These are phyloP conservation scores for Collybia sp. DNA, from an alignment of 768 basidiomycete genomes.

Conservation along the genomic window DNA sequence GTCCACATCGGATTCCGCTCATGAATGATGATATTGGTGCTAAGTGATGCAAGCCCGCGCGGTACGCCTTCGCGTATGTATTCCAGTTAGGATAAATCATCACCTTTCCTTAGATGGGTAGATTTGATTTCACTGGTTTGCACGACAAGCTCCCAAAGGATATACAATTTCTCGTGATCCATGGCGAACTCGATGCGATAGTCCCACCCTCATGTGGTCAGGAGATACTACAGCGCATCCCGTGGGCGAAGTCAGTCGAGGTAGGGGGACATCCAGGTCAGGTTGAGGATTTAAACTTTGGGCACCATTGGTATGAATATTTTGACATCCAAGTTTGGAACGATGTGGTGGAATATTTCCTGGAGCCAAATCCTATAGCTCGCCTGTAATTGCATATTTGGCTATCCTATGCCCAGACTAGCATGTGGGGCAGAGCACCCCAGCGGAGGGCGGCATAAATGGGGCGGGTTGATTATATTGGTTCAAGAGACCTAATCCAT, in stretches of 20 bases:
- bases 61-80: conserved; percentile 13
- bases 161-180: conserved; percentile 32
- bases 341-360: conserved; percentile 31
- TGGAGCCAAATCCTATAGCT: conserved; percentile 5
- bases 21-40: background rate
- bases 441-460: too few species aligned
- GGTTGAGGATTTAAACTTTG: conserved; percentile 31
- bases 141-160: conserved; percentile 24
- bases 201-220: conserved; percentile 31
- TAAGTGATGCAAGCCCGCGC: conserved; percentile 28
- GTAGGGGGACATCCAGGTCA: conserved; percentile 26
- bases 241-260: conserved; percentile 29
- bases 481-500: conserved; percentile 37
- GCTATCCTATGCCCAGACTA: background rate
- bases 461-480: conserved; percentile 12
- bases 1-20: background rate
- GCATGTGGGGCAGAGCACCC: too few species aligned
- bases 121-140: conserved; percentile 23
- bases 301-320: conserved; percentile 44
- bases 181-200: conserved; percentile 32
- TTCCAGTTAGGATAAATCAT: background rate
- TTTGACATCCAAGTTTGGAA: conserved; percentile 36
- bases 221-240: conserved; percentile 29
- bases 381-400: background rate
- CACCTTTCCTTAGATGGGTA: conserved; percentile 13